Evolutionary conservation across 129 eudicot genomes (phyloP).

Genomic region (Lactuca sativa): DNA sequence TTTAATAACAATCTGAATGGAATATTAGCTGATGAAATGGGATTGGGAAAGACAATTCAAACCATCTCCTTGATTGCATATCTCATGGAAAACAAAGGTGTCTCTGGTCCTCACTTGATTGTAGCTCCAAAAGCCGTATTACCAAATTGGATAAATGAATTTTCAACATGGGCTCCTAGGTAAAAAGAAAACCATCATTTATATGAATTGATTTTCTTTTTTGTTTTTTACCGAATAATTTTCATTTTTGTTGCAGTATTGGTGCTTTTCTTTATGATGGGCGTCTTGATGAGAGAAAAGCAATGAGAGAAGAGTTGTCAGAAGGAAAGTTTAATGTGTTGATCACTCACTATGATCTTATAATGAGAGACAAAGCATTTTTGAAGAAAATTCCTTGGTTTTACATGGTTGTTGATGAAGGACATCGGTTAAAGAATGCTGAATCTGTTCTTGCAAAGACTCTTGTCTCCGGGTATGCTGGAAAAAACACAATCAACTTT

Average conservation of each 20-base stretch:
- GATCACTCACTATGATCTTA: constrained; percentile 92
- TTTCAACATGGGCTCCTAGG: constrained; percentile 95
- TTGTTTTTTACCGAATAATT: not conserved
- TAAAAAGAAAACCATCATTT: constrained; percentile 23
- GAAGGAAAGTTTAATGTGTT: constrained; percentile 88
- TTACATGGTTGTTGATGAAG: constrained; percentile 98
- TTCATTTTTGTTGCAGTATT: constrained; percentile 51
- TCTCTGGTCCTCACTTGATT: constrained; percentile 84
- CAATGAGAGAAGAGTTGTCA: constrained; percentile 75
- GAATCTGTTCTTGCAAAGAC: constrained; percentile 94
- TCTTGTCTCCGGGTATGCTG: constrained; percentile 82
- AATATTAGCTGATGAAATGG: constrained; percentile 99
- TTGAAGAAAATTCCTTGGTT: constrained; percentile 87
- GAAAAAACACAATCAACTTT: not conserved
- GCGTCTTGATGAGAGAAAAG: constrained; percentile 85
- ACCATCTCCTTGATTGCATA: constrained; percentile 86
- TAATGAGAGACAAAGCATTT: constrained; percentile 87
- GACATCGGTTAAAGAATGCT: constrained; percentile 89
- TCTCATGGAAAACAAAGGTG: constrained; percentile 85
- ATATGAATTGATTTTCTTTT: not conserved
- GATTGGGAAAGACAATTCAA: constrained; percentile 94
- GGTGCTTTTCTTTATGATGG: constrained; percentile 85
- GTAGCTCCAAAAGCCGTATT: constrained; percentile 96
- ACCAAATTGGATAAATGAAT: constrained; percentile 90
- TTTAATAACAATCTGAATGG: constrained; percentile 92